Conservation (phyloP, 176 grass and related monocot genomes). For the Miscanthus lutarioriparius region DNA sequence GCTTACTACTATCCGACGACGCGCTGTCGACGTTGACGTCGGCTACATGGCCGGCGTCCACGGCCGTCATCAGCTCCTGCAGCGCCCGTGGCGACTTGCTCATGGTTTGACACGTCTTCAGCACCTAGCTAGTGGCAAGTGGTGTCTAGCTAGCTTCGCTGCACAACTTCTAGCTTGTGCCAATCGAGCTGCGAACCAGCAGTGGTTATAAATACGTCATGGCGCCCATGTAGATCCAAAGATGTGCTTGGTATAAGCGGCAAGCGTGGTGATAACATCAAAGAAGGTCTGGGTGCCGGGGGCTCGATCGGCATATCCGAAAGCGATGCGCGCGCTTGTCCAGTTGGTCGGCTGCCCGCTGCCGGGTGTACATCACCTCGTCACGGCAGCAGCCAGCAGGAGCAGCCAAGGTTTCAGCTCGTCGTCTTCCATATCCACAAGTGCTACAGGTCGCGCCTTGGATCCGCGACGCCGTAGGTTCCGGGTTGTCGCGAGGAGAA, state of each 20-base stretch:
- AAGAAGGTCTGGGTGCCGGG: not conserved
- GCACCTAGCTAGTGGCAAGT: not conserved
- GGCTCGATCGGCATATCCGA: constrained; percentile 5
- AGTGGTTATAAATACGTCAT: not conserved
- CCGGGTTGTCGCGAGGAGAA: constrained; percentile 23
- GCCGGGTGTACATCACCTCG: not conserved
- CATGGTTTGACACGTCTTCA: not conserved
- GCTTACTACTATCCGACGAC: not conserved
- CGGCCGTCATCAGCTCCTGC: constrained; percentile 27
- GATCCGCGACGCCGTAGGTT: not conserved
- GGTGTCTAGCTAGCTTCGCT: too few relatives aligned
- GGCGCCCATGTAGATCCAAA: constrained; percentile 12
- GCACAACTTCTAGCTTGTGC: too few relatives aligned
- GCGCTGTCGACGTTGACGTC: not conserved
- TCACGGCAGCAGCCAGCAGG: not conserved
- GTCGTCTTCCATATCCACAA: not conserved
- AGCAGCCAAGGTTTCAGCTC: not conserved
- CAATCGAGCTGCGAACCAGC: too few relatives aligned
- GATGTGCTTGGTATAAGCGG: not conserved
- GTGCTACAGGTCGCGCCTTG: not conserved
- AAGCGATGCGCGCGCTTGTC: constrained; percentile 8
- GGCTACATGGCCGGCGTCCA: constrained; percentile 20
- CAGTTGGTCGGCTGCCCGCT: not conserved
- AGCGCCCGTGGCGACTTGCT: constrained; percentile 23
- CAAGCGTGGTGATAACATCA: constrained; percentile 48